Base-by-base conservation (phyloP, 2,329 filamentous ascomycete species). In the Colletotrichum limetticola region DNA sequence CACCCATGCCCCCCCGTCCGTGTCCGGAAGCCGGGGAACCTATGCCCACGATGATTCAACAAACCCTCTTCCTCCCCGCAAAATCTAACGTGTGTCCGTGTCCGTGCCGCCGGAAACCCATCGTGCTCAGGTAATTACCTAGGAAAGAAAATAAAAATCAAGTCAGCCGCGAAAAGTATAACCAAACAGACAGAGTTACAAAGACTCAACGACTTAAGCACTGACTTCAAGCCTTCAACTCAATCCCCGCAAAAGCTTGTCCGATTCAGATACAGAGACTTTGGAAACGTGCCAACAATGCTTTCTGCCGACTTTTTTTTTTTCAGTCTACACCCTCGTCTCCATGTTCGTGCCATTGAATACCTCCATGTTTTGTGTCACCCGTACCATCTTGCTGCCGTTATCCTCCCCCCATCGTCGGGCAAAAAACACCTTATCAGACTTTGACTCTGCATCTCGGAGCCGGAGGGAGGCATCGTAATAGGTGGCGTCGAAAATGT, bases 401-500 rank as follows among this genome's bases (percentile, higher is more conserved):
- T 19, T 5, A n/a, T 8, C 16, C 42, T 9, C 42, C 37, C 19
- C 19, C 42, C 57, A 59, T 61, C 24, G 6, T 49, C 37, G 32
- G 5, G 42, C n/a, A 53, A 12, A 4, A 49, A 24, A 30, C 24
- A 30, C 12, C 28, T 14, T 30, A n/a, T 28, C 52, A 56, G 62
- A 65, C 62, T 65, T 42, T 56, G 62, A 24, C 62, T 42, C 22
- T 35, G 62, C 62, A 56, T 49, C 42, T 49, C 42, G 62, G 24
- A 42, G 12, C 46, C 28, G 60, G 60, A 49, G 42, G 42, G 42
- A 49, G 42, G 35, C 9, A 9, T 8, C 37, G 1, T 16, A 1
- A 2, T 7, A n/a, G 6, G 19, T 49, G 42, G 42, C 19, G 42
- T 7, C 6, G 42, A n/a, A 19, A n/a, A 49, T n/a, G 6, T 19